These are phyloP conservation scores for Nicotiana attenuata DNA, from an alignment of 257 asterid species.

Conservation along the genomic window DNA sequence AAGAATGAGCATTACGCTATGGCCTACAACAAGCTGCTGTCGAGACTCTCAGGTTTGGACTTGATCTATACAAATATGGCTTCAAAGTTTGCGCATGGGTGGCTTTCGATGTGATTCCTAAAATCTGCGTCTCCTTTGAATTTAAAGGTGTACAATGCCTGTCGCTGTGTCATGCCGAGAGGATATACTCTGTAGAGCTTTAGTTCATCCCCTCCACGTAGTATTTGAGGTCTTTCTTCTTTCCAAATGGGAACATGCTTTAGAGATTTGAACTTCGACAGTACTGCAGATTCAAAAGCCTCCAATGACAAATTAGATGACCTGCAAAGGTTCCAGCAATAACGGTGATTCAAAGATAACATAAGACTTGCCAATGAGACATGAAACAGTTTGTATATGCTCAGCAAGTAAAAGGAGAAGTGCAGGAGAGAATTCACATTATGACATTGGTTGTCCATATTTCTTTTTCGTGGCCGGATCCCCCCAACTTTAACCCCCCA, in stretches of 20 bases:
- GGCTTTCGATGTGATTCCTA: slow-evolving; percentile 53
- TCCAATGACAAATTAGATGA: slow-evolving; percentile 66
- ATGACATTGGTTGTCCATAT: neutral
- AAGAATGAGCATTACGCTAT: neutral
- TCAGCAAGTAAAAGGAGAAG: neutral
- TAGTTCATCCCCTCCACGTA: slow-evolving; percentile 63
- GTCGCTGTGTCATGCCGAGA: slow-evolving; percentile 70
- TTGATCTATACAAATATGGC: slow-evolving; percentile 52
- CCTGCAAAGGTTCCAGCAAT: slow-evolving; percentile 30
- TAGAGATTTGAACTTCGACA: slow-evolving; percentile 49
- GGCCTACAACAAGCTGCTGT: neutral
- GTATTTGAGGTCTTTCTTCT: slow-evolving; percentile 65
- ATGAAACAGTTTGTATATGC: neutral
- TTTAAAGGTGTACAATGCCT: slow-evolving; percentile 68
- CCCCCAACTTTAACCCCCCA: neutral
- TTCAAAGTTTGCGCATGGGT: slow-evolving; percentile 82
- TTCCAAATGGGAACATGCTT: slow-evolving; percentile 82
- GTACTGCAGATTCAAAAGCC: slow-evolving; percentile 51
- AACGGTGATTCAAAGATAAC: neutral
- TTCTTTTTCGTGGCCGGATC: neutral
- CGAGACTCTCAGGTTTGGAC: neutral
- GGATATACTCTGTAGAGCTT: slow-evolving; percentile 72
- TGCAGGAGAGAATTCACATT: neutral
- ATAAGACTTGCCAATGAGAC: neutral
- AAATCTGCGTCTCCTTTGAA: slow-evolving; percentile 56